Percentiles rank a stretch among this genome's conserved stretches.
These are phyloP conservation scores for Parastagonospora avenae DNA, from an alignment of 2,329 filamentous ascomycete species.

Conservation along the genomic window DNA sequence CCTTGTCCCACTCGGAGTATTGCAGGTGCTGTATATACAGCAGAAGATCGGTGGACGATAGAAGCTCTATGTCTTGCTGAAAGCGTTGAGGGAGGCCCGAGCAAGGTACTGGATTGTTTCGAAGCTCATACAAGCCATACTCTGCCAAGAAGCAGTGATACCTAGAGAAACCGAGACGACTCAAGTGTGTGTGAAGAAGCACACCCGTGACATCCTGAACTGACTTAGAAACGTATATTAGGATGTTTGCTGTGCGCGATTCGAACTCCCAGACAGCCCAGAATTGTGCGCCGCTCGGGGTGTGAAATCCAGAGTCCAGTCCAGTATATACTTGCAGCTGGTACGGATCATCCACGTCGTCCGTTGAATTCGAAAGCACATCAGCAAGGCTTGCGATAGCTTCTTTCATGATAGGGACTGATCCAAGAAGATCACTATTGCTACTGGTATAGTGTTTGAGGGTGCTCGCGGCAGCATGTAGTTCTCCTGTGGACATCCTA, in stretches of 20 bases:
- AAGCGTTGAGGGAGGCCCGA: slow-evolving; percentile 32
- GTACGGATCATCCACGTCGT: slow-evolving; percentile 36
- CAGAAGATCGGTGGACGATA: slow-evolving; percentile 42
- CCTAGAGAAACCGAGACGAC: slow-evolving; percentile 38
- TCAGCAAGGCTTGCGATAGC: slow-evolving; percentile 30
- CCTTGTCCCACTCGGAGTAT: slow-evolving; percentile 38
- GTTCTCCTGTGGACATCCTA: slow-evolving; percentile 26
- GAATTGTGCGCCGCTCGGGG: slow-evolving; percentile 38
- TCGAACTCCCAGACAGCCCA: slow-evolving; percentile 45
- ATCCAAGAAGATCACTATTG: slow-evolving; percentile 19
- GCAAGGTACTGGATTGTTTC: slow-evolving; percentile 7
- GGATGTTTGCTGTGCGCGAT: slow-evolving; percentile 27
- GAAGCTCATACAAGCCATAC: slow-evolving; percentile 27
- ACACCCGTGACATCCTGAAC: slow-evolving; percentile 35
- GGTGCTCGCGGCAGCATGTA: slow-evolving; percentile 23
- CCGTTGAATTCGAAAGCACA: slow-evolving; percentile 22
- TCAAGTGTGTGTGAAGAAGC: slow-evolving; percentile 43
- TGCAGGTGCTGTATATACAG: slow-evolving; percentile 42
- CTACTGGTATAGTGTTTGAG: slow-evolving; percentile 22
- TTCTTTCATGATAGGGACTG: slow-evolving; percentile 27
- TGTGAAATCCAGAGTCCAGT: slow-evolving; percentile 47
- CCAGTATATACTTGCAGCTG: slow-evolving; percentile 39
- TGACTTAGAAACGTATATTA: slow-evolving; percentile 46
- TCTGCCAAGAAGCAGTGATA: slow-evolving; percentile 45
- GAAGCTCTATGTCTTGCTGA: slow-evolving; percentile 38